Base-by-base conservation (phyloP, 2,329 filamentous ascomycete genomes). In the Fusarium miscanthi region DNA sequence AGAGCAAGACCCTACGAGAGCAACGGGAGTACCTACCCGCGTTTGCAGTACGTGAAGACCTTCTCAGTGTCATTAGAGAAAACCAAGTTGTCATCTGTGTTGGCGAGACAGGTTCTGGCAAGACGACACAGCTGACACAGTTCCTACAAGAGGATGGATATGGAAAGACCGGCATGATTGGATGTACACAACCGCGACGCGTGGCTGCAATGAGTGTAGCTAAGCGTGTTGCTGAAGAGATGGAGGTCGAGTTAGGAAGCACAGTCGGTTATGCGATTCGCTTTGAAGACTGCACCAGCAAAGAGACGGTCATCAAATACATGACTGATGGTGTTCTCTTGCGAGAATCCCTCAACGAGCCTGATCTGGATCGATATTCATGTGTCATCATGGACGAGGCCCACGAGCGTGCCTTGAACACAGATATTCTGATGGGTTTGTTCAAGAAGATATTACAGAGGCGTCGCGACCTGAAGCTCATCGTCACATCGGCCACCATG, bases 311-410 rank as follows among this genome's bases (percentile, higher is more conserved):
- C 66, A 98, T 99, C 84, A 99, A 99, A 83, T 99, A 99, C 82
- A 98, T 99, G 95, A 99, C 96, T 0, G 97, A 99, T 78, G 96
- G 96, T 85, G 94, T 99, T 27, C 85, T 99, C 48, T 88, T 99
- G 37, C 90, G 96, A 84, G 97, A 99, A 79, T 98, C 94, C 10
- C 87, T 99, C 16, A 95, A 94, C 66, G 95, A 98, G 81, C 90
- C 92, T 11, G 95, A 99, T 80, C 86, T 99, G 49, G 96, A 98
- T 81, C 93, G 94, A 73, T 99, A 99, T 80, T 97, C 95, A 19
- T 98, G 95, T 80, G 94, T 99, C 77, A 99, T 99, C 82, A 99
- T 99, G 96, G 96, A 99, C 80, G 96, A 99, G 84, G 97, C 96
- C 8, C 96, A 99, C 87, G 96, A 99, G 82, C 90, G 96, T 81